Conservation (phyloP, 495 filamentous ascomycete genomes). For the Lichenothelia convexa region DNA sequence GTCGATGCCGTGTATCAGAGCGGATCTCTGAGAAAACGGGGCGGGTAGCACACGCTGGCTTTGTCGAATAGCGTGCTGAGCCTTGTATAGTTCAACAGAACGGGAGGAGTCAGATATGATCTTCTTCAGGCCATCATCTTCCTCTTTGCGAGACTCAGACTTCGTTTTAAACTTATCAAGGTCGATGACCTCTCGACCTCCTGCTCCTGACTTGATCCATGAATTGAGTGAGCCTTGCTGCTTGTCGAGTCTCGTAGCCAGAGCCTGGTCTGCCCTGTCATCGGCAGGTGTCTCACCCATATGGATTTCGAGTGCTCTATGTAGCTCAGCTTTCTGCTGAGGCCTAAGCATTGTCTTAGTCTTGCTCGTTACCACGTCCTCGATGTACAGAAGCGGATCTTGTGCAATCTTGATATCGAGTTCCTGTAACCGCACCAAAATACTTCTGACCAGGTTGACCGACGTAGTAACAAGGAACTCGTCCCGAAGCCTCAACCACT, state of each 20-base stretch:
- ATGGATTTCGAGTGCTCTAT: conserved; percentile 62
- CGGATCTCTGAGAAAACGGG: conserved; percentile 22
- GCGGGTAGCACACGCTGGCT: conserved; percentile 14
- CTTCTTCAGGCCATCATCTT: conserved; percentile 2
- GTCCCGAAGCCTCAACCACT: conserved; percentile 73
- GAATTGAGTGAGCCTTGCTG: conserved; percentile 5
- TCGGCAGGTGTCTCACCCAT: conserved; percentile 33
- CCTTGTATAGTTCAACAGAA: conserved; percentile 5
- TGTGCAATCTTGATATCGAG: conserved; percentile 47
- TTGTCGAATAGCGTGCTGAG: background rate
- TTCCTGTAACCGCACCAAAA: conserved; percentile 53
- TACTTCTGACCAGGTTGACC: conserved; percentile 47
- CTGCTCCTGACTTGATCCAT: background rate
- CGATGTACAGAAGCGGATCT: conserved; percentile 40
- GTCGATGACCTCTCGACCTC: background rate
- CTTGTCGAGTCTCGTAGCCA: conserved; percentile 4
- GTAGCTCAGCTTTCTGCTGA: conserved; percentile 65
- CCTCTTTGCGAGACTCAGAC: background rate
- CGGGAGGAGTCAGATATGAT: conserved; percentile 4
- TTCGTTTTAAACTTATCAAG: conserved; percentile 1
- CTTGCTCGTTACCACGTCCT: conserved; percentile 35
- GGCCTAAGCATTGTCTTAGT: conserved; percentile 54
- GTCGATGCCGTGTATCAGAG: conserved; percentile 10
- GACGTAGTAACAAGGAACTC: conserved; percentile 59
- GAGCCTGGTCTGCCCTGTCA: too few species aligned